Evolutionary conservation across 2,329 filamentous ascomycete species (phyloP).

Genomic region (Colletotrichum filicis): DNA sequence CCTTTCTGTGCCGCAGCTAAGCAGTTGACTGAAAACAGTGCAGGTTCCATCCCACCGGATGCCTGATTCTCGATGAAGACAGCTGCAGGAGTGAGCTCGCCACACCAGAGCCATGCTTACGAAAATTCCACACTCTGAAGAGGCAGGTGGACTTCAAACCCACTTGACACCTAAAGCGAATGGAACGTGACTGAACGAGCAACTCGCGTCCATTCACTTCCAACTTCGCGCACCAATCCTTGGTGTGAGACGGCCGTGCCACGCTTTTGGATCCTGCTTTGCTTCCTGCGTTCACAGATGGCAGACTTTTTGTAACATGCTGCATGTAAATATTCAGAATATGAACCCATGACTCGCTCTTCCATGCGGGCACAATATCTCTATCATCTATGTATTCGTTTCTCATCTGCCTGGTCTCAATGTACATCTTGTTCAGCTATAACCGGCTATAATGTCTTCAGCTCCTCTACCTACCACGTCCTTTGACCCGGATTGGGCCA

Average conservation of each 20-base stretch:
- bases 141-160: not conserved
- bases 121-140: not conserved
- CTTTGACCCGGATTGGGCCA: constrained; percentile 37
- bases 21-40: not conserved
- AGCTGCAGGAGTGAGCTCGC: not conserved
- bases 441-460: not conserved
- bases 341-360: not conserved
- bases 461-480: not conserved
- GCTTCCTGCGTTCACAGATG: not conserved
- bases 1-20: not conserved
- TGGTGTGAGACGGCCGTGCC: not conserved
- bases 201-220: not conserved
- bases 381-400: not conserved
- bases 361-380: too few relatives aligned
- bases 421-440: not conserved
- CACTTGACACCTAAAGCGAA: not conserved
- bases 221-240: not conserved
- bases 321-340: not conserved
- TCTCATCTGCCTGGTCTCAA: not conserved
- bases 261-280: not conserved
- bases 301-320: not conserved
- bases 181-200: not conserved
- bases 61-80: not conserved
- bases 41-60: not conserved
- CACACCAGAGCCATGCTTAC: not conserved